These are phyloP conservation scores for Boletus tomentosulus DNA, from an alignment of 768 basidiomycete genomes.

Conservation along the genomic window DNA sequence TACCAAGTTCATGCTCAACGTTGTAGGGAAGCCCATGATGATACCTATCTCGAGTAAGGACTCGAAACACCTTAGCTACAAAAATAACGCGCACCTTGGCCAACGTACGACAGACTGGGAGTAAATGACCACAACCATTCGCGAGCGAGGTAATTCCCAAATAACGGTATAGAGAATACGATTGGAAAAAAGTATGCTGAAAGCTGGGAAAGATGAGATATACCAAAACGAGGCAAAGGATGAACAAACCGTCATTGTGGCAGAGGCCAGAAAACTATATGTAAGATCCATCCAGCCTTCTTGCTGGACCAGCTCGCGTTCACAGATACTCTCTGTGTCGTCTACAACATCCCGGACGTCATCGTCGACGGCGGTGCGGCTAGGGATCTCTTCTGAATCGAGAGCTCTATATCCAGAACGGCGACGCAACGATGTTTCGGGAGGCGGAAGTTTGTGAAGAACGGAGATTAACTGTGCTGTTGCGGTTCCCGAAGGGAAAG, in stretches of 20 bases:
- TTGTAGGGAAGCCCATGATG: conserved; percentile 97
- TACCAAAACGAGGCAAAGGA: not conserved
- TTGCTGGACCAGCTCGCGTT: conserved; percentile 50
- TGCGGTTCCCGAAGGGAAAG: conserved; percentile 94
- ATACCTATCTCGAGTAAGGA: conserved; percentile 52
- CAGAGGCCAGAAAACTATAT: conserved; percentile 77
- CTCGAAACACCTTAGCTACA: not conserved
- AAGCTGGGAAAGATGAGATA: conserved; percentile 45
- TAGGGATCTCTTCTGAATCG: conserved; percentile 33
- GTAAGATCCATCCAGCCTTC: conserved; percentile 75
- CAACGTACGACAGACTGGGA: conserved; percentile 87
- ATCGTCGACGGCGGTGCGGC: not conserved
- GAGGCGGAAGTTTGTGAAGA: conserved; percentile 71
- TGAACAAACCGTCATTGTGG: conserved; percentile 63
- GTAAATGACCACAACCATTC: conserved; percentile 95
- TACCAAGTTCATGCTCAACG: conserved; percentile 88
- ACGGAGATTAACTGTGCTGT: conserved; percentile 94
- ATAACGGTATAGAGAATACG: conserved; percentile 80
- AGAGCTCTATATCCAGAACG: conserved; percentile 52
- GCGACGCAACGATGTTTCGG: conserved; percentile 51
- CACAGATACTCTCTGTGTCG: conserved; percentile 26
- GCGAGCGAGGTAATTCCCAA: conserved; percentile 76
- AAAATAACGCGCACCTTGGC: conserved; percentile 56
- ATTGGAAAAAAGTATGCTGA: conserved; percentile 87
- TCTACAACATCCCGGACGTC: conserved; percentile 24